Evolutionary conservation across 2,329 filamentous ascomycete species (phyloP).

Genomic region (Exophiala sp.): DNA sequence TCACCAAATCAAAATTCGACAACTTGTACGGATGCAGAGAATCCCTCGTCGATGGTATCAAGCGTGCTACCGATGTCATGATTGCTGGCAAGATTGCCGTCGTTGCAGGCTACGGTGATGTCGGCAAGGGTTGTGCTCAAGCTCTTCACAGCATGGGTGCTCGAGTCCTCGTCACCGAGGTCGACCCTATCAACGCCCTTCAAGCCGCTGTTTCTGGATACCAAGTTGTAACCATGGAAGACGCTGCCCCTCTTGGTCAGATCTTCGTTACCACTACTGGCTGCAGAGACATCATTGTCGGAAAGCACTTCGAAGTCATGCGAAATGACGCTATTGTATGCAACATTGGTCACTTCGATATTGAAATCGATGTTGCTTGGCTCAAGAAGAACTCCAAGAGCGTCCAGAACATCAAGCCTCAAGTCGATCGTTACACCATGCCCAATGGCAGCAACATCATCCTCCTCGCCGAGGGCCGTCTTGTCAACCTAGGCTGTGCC

Average conservation of each 20-base stretch:
- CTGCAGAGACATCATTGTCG: conserved; percentile 95
- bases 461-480: conserved; percentile 94
- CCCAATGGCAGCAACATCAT: conserved; percentile 93
- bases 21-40: conserved; percentile 99
- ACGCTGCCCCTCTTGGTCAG: conserved; percentile 82
- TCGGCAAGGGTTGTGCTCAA: conserved; percentile 97
- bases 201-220: conserved; percentile 97
- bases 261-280: conserved; percentile 99
- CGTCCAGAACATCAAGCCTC: conserved; percentile 98
- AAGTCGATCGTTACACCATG: conserved; percentile 98
- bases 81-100: conserved; percentile 98
- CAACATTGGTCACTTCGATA: conserved; percentile 99
- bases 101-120: conserved; percentile 97
- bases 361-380: conserved; percentile 99
- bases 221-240: conserved; percentile 97
- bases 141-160: conserved; percentile 97
- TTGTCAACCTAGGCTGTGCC: conserved; percentile 98
- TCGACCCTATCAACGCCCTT: conserved; percentile 99
- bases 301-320: conserved; percentile 92
- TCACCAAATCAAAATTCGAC: conserved; percentile 99
- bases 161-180: conserved; percentile 91
- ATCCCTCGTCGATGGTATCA: conserved; percentile 98
- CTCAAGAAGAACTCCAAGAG: conserved; percentile 93
- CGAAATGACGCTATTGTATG: conserved; percentile 97
- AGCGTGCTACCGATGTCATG: conserved; percentile 99